Conservation (phyloP, 2,329 filamentous ascomycete genomes). For the Fulvia fulva region DNA sequence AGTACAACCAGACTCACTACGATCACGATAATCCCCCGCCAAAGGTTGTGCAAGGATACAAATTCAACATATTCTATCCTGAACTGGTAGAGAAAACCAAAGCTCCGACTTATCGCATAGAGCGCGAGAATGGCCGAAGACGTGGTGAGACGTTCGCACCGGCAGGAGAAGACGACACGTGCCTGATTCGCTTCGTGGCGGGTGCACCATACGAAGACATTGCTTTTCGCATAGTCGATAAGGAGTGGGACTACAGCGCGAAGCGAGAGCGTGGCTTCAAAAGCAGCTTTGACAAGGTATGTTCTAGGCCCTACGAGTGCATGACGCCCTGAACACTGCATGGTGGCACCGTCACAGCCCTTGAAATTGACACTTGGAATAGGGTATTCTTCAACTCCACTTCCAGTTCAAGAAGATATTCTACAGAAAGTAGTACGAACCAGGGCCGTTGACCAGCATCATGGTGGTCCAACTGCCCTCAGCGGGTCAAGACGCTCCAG, state of each 20-base stretch:
- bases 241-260: conserved; percentile 98
- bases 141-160: conserved; percentile 88
- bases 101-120: conserved; percentile 92
- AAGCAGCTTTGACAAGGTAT: conserved; percentile 95
- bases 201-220: conserved; percentile 96
- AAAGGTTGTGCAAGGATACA: conserved; percentile 97
- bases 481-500: neutral
- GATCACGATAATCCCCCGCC: conserved; percentile 97
- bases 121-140: conserved; percentile 84
- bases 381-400: conserved; percentile 93
- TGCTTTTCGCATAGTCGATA: conserved; percentile 94
- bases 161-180: conserved; percentile 94
- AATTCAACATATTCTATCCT: conserved; percentile 99
- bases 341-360: conserved; percentile 11
- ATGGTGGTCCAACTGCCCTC: neutral
- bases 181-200: conserved; percentile 90
- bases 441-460: neutral
- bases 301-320: conserved; percentile 28
- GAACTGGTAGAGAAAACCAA: conserved; percentile 93
- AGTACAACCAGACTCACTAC: conserved; percentile 99
- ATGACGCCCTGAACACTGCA: conserved; percentile 3
- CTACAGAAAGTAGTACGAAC: conserved; percentile 39
- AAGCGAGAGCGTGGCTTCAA: conserved; percentile 92
- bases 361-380: conserved; percentile 32
- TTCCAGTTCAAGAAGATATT: conserved; percentile 92